These are phyloP conservation scores for Pseudognaphalium luteoalbum DNA, from an alignment of 129 eudicot species.

Conservation along the genomic window DNA sequence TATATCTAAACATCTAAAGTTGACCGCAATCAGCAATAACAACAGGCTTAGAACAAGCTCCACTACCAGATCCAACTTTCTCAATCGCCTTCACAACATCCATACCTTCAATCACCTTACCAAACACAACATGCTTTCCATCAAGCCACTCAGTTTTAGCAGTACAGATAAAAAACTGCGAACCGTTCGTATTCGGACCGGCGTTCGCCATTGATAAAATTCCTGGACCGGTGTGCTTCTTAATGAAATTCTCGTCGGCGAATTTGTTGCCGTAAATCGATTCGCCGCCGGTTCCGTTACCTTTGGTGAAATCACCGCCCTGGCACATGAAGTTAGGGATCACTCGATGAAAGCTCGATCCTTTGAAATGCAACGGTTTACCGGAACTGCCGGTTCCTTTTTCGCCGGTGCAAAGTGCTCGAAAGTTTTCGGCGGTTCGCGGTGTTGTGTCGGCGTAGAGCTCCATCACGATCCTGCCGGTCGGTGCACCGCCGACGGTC, in stretches of 20 bases:
- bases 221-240: constrained; percentile 67
- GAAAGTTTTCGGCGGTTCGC: constrained; percentile 58
- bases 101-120: constrained; percentile 53
- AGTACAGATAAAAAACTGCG: constrained; percentile 60
- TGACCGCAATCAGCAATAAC: constrained; percentile 23
- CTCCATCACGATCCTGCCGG: constrained; percentile 63
- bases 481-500: constrained; percentile 48
- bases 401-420: constrained; percentile 71
- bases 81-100: constrained; percentile 52
- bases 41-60: constrained; percentile 37
- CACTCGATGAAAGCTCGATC: constrained; percentile 61
- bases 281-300: constrained; percentile 71
- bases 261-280: constrained; percentile 59
- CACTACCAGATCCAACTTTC: constrained; percentile 54
- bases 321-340: constrained; percentile 73
- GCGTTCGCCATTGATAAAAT: constrained; percentile 67
- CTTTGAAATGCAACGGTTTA: constrained; percentile 54
- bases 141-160: constrained; percentile 59
- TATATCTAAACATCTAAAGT: constrained; percentile 31
- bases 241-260: constrained; percentile 57
- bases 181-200: constrained; percentile 59
- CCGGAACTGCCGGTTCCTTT: constrained; percentile 46
- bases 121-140: constrained; percentile 67
- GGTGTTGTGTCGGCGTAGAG: constrained; percentile 63
- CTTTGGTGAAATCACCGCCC: constrained; percentile 62